Conservation (phyloP, 2,329 filamentous ascomycete genomes). For the Alternaria sp. region DNA sequence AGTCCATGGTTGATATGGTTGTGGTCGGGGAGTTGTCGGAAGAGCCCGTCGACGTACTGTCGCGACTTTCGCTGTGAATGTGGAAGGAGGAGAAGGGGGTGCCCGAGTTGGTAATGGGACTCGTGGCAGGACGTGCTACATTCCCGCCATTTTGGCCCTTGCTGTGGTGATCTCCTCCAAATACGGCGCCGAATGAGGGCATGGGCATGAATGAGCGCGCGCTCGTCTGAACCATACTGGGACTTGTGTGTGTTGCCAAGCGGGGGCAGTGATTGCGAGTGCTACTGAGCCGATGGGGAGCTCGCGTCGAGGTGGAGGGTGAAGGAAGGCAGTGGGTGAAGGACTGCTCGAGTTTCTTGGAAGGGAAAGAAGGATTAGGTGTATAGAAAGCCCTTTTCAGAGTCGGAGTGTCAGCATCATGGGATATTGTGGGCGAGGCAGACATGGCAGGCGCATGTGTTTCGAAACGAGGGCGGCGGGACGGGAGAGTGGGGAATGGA, state of each 20-base stretch:
- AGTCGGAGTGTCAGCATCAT: conserved; percentile 45
- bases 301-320: conserved; percentile 6
- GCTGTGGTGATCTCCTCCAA: conserved; percentile 65
- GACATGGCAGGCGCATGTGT: conserved; percentile 29
- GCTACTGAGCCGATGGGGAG: conserved; percentile 24
- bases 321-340: conserved; percentile 17
- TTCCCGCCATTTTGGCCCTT: conserved; percentile 53
- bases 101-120: conserved; percentile 41
- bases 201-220: conserved; percentile 57
- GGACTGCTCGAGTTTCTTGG: conserved; percentile 34
- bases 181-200: conserved; percentile 78
- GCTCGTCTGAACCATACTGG: conserved; percentile 50
- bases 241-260: conserved; percentile 22
- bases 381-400: conserved; percentile 45
- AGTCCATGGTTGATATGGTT: conserved; percentile 90
- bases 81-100: conserved; percentile 58
- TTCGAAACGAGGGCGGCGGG: conserved; percentile 11
- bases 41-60: conserved; percentile 84
- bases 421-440: conserved; percentile 29
- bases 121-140: conserved; percentile 44
- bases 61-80: conserved; percentile 69
- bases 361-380: conserved; percentile 44
- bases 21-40: conserved; percentile 95
- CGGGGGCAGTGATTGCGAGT: conserved; percentile 25
- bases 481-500: conserved; percentile 7